A percentile compares a stretch with the other conserved stretches of the same genome.
Conservation (phyloP, 352 stramenopile genomes). For the Aphanomyces cochlioides region DNA sequence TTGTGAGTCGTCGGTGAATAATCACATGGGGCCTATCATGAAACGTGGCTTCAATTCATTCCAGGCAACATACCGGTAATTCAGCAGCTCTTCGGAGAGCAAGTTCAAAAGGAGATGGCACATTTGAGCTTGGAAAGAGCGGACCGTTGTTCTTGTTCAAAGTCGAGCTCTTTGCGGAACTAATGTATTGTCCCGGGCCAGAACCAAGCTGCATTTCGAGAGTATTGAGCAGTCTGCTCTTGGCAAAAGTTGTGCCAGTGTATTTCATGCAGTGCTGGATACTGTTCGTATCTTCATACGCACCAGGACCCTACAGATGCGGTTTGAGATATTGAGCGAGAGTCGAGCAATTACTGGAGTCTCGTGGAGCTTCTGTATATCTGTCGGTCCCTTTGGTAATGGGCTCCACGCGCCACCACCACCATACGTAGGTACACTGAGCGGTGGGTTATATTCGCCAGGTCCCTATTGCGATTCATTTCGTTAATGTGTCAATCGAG, state of each 20-base stretch:
- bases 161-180: constrained; percentile 8
- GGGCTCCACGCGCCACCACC: constrained; percentile 5
- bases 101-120: constrained; percentile 19
- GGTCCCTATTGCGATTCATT: constrained; percentile 18
- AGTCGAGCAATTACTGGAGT: constrained; percentile 6
- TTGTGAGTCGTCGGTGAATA: constrained; percentile 5
- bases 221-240: constrained; percentile 17
- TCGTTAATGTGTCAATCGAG: not conserved
- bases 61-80: constrained; percentile 12
- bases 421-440: not conserved
- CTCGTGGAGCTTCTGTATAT: constrained; percentile 3
- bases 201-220: constrained; percentile 6
- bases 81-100: constrained; percentile 16
- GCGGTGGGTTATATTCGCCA: constrained; percentile 20
- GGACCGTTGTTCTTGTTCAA: not conserved
- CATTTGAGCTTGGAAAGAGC: constrained; percentile 12
- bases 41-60: not conserved
- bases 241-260: constrained; percentile 19
- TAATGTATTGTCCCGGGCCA: constrained; percentile 27
- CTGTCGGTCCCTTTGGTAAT: constrained; percentile 7
- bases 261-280: not conserved
- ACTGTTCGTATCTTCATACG: constrained; percentile 12
- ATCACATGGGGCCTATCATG: constrained; percentile 21
- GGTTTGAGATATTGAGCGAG: not conserved
- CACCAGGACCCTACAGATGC: constrained; percentile 19